Conservation (phyloP, 192 early-diverging fungal species). For the Coemansia sp. region DNA sequence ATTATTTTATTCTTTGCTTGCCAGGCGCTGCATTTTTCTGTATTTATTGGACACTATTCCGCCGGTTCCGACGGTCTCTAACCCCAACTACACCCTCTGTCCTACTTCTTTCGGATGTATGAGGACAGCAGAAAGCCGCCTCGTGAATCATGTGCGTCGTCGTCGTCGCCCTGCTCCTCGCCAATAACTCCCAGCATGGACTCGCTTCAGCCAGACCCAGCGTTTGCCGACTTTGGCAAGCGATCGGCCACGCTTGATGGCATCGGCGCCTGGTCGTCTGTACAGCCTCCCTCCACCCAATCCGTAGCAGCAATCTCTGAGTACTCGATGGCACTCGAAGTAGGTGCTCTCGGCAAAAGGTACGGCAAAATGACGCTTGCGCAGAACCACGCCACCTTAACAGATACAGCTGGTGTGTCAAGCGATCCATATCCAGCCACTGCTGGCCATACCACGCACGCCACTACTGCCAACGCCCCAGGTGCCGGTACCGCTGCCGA, state of each 20-base stretch:
- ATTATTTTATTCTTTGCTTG: no score
- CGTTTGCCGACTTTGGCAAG: conserved; percentile 17
- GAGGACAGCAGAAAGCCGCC: conserved; percentile 21
- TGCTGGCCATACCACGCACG: background rate
- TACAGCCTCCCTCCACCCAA: conserved; percentile 23
- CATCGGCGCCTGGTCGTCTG: conserved; percentile 47
- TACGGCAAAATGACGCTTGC: conserved; percentile 26
- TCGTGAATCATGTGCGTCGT: conserved; percentile 31
- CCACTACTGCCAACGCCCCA: background rate
- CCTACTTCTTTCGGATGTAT: conserved; percentile 24
- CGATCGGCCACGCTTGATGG: conserved; percentile 38
- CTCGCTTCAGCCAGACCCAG: conserved; percentile 20
- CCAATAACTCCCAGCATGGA: conserved; percentile 35
- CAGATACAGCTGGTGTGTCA: background rate
- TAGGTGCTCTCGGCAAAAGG: conserved; percentile 23
- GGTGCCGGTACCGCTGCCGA: background rate
- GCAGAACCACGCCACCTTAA: conserved; percentile 12
- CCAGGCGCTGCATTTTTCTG: background rate
- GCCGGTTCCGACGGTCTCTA: background rate
- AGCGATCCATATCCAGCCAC: background rate
- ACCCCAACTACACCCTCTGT: background rate
- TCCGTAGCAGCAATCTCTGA: conserved; percentile 6
- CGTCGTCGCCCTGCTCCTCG: conserved; percentile 36
- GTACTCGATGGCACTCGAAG: conserved; percentile 9
- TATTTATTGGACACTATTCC: background rate